Evolutionary conservation across 2,329 filamentous ascomycete genomes (phyloP).

Genomic region (Arthrinium phaeospermum): DNA sequence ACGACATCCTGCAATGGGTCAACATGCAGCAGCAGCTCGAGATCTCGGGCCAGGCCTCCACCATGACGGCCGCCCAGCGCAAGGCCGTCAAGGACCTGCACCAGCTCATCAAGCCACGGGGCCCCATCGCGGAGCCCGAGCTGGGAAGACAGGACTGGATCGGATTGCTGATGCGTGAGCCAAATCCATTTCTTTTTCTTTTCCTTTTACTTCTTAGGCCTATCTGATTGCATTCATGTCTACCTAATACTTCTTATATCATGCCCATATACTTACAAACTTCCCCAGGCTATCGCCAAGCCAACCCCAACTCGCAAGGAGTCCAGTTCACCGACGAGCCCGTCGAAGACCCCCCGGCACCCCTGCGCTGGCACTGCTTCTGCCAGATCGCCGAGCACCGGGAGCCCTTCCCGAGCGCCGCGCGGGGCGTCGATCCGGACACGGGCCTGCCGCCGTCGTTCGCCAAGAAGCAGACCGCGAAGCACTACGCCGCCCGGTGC

Average conservation of each 20-base stretch:
- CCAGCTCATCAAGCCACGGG: slow-evolving; percentile 26
- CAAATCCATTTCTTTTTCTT: neutral
- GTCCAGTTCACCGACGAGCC: slow-evolving; percentile 33
- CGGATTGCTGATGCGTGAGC: slow-evolving; percentile 44
- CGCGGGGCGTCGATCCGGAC: slow-evolving; percentile 37
- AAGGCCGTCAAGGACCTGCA: slow-evolving; percentile 49
- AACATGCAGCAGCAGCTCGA: slow-evolving; percentile 44
- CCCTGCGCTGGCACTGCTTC: slow-evolving; percentile 33
- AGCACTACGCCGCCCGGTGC: slow-evolving; percentile 57
- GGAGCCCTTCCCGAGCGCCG: slow-evolving; percentile 32
- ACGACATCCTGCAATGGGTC: slow-evolving; percentile 34
- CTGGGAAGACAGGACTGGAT: slow-evolving; percentile 45
- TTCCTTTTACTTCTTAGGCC: neutral
- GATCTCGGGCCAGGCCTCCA: slow-evolving; percentile 38
- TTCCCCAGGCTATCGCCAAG: slow-evolving; percentile 28
- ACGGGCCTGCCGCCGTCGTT: slow-evolving; percentile 43
- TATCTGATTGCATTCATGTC: neutral
- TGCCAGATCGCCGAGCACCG: slow-evolving; percentile 35
- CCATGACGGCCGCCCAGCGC: slow-evolving; percentile 45
- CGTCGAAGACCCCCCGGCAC: slow-evolving; percentile 19
- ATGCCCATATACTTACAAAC: slow-evolving; percentile 11
- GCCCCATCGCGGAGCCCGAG: slow-evolving; percentile 30
- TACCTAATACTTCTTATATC: neutral
- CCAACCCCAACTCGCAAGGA: neutral
- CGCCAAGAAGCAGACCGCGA: slow-evolving; percentile 57